Base-by-base conservation (phyloP, 2,329 filamentous ascomycete species). In the Scedosporium aurantiacum region DNA sequence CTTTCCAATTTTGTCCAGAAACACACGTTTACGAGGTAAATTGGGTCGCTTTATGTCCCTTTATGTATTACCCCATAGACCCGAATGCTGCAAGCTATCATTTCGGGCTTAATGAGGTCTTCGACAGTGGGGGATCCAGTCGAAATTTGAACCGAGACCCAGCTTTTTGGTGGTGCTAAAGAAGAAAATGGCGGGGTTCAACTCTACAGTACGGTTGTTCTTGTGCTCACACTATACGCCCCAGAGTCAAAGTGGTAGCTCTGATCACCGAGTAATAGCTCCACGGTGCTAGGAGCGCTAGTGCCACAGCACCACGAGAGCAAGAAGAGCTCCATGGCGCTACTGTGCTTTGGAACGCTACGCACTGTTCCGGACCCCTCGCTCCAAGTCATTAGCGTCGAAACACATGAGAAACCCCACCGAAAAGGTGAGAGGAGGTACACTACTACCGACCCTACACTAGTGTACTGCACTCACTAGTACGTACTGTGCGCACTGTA, bases 391-490 rank as follows among this genome's bases (percentile, higher is more conserved):
- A 45, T 45, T 21, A 21, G 47, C 10, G 47, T 52, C n/a, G 47
- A 63, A 64, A 60, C 28, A 65, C 63, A 65, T 64, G 28, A 65
- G 47, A 10, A 65, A 32, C 2, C 63, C 63, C 12, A 66, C 56
- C 23, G 65, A 40, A 5, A 57, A 62, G 5, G 64, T 63, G 45
- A 66, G 58, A 10, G 64, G 58, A 10, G 64, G 63, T 3, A 63
- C 63, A 32, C 8, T 8, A 32, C 28, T 32, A 32, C 28, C 55
- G 47, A 45, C 43, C 43, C 43, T 45, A 32, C 28, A 6, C 28
- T 32, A 32, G 28, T 32, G 28, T 32, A 45, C 16, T 18, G 47
- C 47, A 52, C 47, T 25, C 47, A 52, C 47, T 52, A 52, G 47
- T 52, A 18, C 21, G 23, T 52, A 52, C 47, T 25, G 47, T 52